A percentile compares a stretch with the other conserved stretches of the same genome.
Conservation (phyloP, 306 rosid species). For the Luffa acutangula region DNA sequence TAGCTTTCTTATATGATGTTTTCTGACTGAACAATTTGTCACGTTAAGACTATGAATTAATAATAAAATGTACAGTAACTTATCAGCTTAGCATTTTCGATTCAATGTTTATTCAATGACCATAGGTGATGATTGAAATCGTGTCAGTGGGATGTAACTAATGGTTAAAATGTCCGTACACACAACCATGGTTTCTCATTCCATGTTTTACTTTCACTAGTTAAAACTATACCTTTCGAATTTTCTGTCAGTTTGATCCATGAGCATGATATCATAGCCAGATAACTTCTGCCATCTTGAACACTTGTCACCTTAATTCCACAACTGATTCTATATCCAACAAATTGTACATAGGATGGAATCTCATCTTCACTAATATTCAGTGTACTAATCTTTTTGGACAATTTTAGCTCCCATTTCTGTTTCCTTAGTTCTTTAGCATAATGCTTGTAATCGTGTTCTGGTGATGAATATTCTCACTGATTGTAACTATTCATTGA, state of each 20-base stretch:
- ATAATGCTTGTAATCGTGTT: not conserved
- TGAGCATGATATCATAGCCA: not conserved
- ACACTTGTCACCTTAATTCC: not conserved
- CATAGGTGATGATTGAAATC: not conserved
- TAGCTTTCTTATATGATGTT: not conserved
- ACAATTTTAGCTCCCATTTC: not conserved
- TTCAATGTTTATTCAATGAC: not conserved
- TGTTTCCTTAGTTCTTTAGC: not conserved
- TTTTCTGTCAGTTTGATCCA: not conserved
- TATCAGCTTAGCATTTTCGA: not conserved
- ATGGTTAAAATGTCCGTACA: not conserved
- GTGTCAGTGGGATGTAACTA: conserved; percentile 5
- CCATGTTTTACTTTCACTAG: not conserved
- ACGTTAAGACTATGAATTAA: not conserved
- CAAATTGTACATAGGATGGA: not conserved
- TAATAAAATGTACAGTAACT: not conserved
- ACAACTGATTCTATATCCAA: not conserved
- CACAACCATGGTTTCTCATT: not conserved
- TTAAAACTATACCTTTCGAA: not conserved
- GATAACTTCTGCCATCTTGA: not conserved
- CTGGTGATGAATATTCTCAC: not conserved
- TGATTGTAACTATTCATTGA: not conserved
- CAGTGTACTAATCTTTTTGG: not conserved
- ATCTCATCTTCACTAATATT: not conserved
- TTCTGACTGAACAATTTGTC: not conserved